Evolutionary conservation across 140 eudicot species (phyloP).

Genomic region (Cichorium intybus): DNA sequence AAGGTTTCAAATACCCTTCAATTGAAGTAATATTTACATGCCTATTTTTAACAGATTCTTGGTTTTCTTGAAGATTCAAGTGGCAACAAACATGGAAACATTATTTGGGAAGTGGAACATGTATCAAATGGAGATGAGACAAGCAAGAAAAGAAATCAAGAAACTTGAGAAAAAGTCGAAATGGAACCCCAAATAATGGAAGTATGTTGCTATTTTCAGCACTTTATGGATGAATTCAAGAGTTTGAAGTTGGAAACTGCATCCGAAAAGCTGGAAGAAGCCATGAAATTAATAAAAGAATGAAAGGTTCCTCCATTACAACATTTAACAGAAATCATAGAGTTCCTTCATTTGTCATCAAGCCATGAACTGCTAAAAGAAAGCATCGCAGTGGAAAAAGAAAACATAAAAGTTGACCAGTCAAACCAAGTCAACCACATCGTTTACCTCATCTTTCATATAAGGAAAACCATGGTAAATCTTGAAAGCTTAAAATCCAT

Average conservation of each 20-base stretch:
- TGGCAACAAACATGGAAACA: too few species aligned
- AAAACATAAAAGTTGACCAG: slow-evolving; percentile 47
- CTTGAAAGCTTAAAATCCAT: slow-evolving; percentile 44
- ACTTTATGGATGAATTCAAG: slow-evolving; percentile 53
- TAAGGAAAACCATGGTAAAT: slow-evolving; percentile 55
- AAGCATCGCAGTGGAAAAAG: slow-evolving; percentile 71
- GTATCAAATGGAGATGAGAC: too few species aligned
- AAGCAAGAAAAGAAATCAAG: too few species aligned
- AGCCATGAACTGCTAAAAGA: slow-evolving; percentile 63
- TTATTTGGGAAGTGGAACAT: too few species aligned
- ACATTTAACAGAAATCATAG: slow-evolving; percentile 36
- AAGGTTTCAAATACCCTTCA: too few species aligned
- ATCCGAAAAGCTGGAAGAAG: slow-evolving; percentile 52
- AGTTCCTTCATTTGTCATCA: slow-evolving; percentile 45
- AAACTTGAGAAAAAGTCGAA: too few species aligned
- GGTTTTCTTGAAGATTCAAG: too few species aligned
- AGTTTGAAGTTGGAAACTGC: slow-evolving; percentile 40
- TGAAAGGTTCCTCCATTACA: slow-evolving; percentile 38
- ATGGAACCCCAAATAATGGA: too few species aligned
- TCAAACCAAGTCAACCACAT: slow-evolving; percentile 30
- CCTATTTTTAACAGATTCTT: too few species aligned
- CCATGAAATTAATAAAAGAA: slow-evolving; percentile 38
- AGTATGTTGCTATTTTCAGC: slow-evolving; percentile 47
- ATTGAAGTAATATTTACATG: too few species aligned
- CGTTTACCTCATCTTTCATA: slow-evolving; percentile 45